phyloP scores from a whole-genome alignment of 352 stramenopile species.

The Pythium grandisporangium region DNA sequence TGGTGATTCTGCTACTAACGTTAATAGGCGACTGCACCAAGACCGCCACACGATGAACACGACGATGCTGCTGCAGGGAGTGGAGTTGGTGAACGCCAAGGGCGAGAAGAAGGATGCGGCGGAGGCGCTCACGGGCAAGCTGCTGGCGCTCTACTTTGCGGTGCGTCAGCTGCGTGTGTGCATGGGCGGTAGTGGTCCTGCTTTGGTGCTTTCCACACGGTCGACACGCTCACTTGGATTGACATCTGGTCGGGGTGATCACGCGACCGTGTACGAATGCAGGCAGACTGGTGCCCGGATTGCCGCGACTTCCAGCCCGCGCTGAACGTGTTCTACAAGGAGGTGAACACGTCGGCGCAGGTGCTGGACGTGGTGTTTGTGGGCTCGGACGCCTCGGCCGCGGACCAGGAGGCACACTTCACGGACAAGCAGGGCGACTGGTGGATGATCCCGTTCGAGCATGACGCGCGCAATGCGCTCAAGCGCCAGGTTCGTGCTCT shows the following conservation, averaged over 20 bases:
- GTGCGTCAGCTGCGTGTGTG: slow-evolving; percentile 12
- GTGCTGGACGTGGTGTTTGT: slow-evolving; percentile 74
- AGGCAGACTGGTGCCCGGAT: slow-evolving; percentile 81
- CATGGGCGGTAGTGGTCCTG: not conserved
- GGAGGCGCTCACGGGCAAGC: slow-evolving; percentile 30
- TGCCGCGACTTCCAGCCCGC: slow-evolving; percentile 71
- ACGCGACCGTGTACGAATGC: no score
- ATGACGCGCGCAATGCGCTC: slow-evolving; percentile 43
- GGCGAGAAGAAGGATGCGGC: slow-evolving; percentile 36
- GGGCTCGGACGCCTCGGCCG: slow-evolving; percentile 47
- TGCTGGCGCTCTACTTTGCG: slow-evolving; percentile 72
- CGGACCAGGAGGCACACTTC: slow-evolving; percentile 55
- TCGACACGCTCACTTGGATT: no score
- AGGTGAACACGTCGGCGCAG: slow-evolving; percentile 24
- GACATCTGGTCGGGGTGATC: no score
- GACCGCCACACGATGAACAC: slow-evolving; percentile 20
- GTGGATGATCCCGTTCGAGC: slow-evolving; percentile 72
- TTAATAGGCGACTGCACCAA: no score
- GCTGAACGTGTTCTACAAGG: slow-evolving; percentile 66
- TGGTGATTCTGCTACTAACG: no score
- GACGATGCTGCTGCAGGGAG: slow-evolving; percentile 26
- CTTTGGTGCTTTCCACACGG: not conserved
- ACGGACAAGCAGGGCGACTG: slow-evolving; percentile 62
- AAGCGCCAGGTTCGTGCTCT: slow-evolving; percentile 72
- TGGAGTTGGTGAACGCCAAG: slow-evolving; percentile 46